Evolutionary conservation across 1,284 basidiomycete species (phyloP).

Genomic region (Microbotryomycetes sp.): DNA sequence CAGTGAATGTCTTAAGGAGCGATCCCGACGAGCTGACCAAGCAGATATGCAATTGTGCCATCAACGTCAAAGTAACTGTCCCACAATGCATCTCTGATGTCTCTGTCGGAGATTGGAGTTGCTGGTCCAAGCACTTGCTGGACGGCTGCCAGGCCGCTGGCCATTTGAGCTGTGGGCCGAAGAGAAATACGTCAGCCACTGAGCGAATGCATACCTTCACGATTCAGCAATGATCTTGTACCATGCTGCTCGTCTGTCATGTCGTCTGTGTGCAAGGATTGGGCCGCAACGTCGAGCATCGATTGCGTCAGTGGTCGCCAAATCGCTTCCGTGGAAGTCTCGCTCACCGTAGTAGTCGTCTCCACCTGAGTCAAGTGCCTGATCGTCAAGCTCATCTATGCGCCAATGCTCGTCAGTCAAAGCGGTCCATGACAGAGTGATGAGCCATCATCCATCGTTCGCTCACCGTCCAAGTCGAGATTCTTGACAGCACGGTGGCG

Average conservation of each 20-base stretch:
- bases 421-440: neutral
- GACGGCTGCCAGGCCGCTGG: conserved; percentile 61
- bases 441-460: neutral
- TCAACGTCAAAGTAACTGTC: conserved; percentile 83
- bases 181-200: neutral
- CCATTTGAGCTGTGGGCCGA: conserved; percentile 58
- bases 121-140: conserved; percentile 61
- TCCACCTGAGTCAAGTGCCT: conserved; percentile 43
- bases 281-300: too few relatives aligned
- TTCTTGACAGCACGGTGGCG: conserved; percentile 81
- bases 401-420: neutral
- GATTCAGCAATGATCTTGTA: conserved; percentile 54
- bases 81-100: conserved; percentile 78
- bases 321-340: too few relatives aligned
- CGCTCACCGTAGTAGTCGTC: conserved; percentile 17
- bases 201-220: neutral
- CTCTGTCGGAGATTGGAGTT: conserved; percentile 61
- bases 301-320: neutral
- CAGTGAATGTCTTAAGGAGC: neutral
- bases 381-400: conserved; percentile 68
- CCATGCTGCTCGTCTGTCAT: conserved; percentile 56
- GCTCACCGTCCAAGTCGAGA: conserved; percentile 71
- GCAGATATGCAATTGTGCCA: conserved; percentile 63
- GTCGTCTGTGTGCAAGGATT: conserved; percentile 20
- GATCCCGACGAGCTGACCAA: conserved; percentile 39